Percentiles rank a stretch among this genome's conserved stretches.
These are phyloP conservation scores for Amauroascus niger DNA, from an alignment of 2,329 filamentous ascomycete genomes.

Conservation along the genomic window DNA sequence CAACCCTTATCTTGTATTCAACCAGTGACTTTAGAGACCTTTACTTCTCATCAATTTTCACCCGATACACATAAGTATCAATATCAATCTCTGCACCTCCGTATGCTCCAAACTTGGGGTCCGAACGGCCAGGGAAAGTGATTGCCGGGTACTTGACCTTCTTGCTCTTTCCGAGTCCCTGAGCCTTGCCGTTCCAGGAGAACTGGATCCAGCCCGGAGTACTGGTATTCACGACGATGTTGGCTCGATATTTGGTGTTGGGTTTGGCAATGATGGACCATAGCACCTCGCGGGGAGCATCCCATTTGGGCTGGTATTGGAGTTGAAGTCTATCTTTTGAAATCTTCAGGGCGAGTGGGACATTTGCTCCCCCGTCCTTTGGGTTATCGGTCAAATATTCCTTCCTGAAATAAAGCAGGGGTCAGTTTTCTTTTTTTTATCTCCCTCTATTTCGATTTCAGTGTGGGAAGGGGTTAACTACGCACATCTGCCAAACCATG, in stretches of 20 bases:
- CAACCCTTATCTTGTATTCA: no score
- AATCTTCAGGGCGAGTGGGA: conserved; percentile 13
- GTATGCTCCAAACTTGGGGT: conserved; percentile 16
- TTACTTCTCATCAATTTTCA: conserved; percentile 12
- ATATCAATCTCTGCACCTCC: conserved; percentile 10
- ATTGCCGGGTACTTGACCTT: conserved; percentile 11
- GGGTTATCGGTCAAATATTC: conserved; percentile 14
- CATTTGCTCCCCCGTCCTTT: conserved; percentile 12
- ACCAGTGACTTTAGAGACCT: no score
- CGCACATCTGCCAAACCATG: conserved; percentile 15
- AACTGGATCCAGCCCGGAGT: conserved; percentile 13
- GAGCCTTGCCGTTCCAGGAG: conserved; percentile 10
- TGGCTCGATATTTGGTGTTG: conserved; percentile 12
- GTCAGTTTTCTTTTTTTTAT: no score
- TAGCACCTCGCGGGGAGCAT: conserved; percentile 11
- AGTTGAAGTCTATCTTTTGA: conserved; percentile 13
- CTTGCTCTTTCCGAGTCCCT: conserved; percentile 12
- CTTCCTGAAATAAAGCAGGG: conserved; percentile 13
- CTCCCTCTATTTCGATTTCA: no score
- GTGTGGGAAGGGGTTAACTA: no score
- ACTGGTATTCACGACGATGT: conserved; percentile 11
- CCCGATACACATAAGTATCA: conserved; percentile 12
- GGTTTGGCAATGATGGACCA: conserved; percentile 1
- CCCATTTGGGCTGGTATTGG: conserved; percentile 15
- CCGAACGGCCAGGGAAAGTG: conserved; percentile 13